These are phyloP conservation scores for Remersonia thermophila DNA, from an alignment of 2,329 filamentous ascomycete genomes.

Conservation along the genomic window DNA sequence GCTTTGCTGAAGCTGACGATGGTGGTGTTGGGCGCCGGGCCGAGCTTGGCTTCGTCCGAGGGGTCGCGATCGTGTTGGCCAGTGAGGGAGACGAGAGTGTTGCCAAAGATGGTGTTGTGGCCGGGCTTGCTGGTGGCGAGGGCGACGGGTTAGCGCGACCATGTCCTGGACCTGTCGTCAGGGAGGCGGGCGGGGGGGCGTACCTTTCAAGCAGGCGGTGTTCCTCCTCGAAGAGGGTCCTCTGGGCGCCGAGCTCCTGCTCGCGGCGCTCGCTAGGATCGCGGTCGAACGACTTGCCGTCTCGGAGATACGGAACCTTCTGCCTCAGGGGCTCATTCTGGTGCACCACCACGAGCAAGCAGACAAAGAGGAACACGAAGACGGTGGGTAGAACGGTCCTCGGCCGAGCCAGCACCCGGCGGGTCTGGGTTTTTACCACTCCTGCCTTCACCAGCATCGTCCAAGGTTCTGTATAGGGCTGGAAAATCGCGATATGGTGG, in stretches of 20 bases:
- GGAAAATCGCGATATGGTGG: too few species aligned
- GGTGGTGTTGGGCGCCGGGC: slow-evolving; percentile 10
- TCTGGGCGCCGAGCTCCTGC: slow-evolving; percentile 11
- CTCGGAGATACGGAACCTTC: not conserved
- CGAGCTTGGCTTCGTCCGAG: slow-evolving; percentile 22
- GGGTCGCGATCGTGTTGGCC: slow-evolving; percentile 23
- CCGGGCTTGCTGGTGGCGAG: slow-evolving; percentile 29
- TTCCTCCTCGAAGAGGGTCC: slow-evolving; percentile 28
- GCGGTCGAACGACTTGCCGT: slow-evolving; percentile 2
- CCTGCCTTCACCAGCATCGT: slow-evolving; percentile 11
- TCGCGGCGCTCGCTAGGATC: slow-evolving; percentile 10
- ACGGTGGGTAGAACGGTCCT: slow-evolving; percentile 4
- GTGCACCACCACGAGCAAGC: slow-evolving; percentile 6
- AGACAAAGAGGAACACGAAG: slow-evolving; percentile 7
- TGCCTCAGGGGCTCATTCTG: slow-evolving; percentile 1
- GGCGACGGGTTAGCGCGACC: too few species aligned
- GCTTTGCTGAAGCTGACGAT: slow-evolving; percentile 28
- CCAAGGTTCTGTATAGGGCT: too few species aligned
- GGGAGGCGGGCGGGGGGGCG: slow-evolving; percentile 9
- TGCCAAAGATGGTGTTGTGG: slow-evolving; percentile 44
- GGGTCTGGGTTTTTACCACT: slow-evolving; percentile 8
- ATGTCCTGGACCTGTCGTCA: too few species aligned
- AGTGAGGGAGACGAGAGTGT: slow-evolving; percentile 37
- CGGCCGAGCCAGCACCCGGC: slow-evolving; percentile 13
- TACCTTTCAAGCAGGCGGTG: slow-evolving; percentile 25